Evolutionary conservation across 2,329 filamentous ascomycete genomes (phyloP), one percentile per base, ranked within the genome.

Genomic region (Penicillium sp.): DNA sequence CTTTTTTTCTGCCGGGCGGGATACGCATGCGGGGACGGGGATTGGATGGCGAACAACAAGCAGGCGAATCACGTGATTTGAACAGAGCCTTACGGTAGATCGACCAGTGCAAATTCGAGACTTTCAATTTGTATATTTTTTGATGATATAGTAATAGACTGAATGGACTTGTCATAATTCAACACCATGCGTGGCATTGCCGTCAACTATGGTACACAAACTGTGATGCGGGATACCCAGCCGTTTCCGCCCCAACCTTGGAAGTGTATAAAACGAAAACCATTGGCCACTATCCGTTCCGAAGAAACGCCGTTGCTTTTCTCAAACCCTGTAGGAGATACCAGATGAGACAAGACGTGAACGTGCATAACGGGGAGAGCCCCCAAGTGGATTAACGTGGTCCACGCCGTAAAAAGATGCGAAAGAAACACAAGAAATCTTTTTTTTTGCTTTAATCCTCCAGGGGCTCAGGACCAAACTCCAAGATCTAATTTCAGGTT

Each of bases 251-350:
- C 24, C 54, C 46, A 62, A 18, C 18, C 18, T 18, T 18, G 18
- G 18, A 18, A 44, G 55, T 59, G 46, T 53, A 36, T 54, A 49
- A 39, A 52, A 21, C 42, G 53, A 54, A 56, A 56, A 61, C 48
- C 34, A n/a, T 58, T 51, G 52, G 49, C 54, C 55, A 52, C 53
- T 54, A 59, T 61, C 54, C 59, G 45, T 62, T 58, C 58, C 55
- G 59, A 63, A 63, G 57, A 57, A 72, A 72, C 70, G 71, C 69
- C 70, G 56, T 70, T 67, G 61, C 65, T 67, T 71, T 71, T 68
- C 56, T 64, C 60, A 59, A 53, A 16, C 45, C 50, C 56, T 56
- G 38, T 60, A 54, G 54, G 61, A 56, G 46, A 56, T 58, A 58
- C 57, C 56, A 43, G 57, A 62, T 59, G 56, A 49, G 45, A 59